Evolutionary conservation across 208 protist genomes (phyloP).

Genomic region (Crithidia fasciculata): DNA sequence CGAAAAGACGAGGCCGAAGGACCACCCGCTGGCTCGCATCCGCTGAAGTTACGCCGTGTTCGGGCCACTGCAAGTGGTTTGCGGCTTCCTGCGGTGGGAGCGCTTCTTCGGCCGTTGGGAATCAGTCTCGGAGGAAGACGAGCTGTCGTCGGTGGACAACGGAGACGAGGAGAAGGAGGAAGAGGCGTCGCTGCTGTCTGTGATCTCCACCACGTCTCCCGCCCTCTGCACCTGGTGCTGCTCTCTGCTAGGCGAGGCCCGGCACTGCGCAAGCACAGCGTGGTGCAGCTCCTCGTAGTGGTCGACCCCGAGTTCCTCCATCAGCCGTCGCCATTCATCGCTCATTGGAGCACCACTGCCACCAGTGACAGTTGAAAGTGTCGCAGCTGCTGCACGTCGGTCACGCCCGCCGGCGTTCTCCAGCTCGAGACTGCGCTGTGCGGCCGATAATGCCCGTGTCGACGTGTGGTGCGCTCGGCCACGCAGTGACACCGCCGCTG

Average conservation of each 20-base stretch:
- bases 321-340: constrained; percentile 14
- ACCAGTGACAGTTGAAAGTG: neutral
- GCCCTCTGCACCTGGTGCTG: neutral
- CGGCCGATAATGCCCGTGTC: neutral
- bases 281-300: neutral
- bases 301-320: constrained; percentile 8
- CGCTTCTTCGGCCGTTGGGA: neutral
- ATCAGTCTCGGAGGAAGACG: neutral
- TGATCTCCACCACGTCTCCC: constrained; percentile 26
- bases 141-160: neutral
- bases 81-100: neutral
- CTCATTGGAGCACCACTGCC: neutral
- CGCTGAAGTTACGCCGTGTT: constrained; percentile 32
- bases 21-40: constrained; percentile 32
- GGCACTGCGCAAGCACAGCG: neutral
- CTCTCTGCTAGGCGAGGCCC: neutral
- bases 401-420: neutral
- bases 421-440: neutral
- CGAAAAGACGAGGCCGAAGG: constrained; percentile 18
- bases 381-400: neutral
- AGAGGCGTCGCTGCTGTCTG: constrained; percentile 15
- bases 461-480: neutral
- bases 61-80: constrained; percentile 24
- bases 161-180: neutral
- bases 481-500: neutral